Evolutionary conservation across 345 rosid species (phyloP).

Genomic region (Sisymbrium altissimum): DNA sequence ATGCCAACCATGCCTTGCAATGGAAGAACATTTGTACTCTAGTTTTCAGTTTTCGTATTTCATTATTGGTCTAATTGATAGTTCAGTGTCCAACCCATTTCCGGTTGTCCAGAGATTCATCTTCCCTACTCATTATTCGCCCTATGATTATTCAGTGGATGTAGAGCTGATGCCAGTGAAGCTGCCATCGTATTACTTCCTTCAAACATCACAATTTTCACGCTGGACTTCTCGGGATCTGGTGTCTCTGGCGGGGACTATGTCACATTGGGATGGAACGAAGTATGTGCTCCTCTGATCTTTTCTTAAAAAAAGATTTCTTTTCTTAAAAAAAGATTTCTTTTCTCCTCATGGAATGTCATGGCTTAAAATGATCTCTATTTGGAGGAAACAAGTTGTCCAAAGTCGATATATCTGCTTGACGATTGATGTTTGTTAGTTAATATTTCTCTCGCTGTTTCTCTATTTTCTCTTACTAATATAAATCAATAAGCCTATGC

Average conservation of each 20-base stretch:
- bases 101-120: not conserved
- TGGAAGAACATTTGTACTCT: too few species aligned
- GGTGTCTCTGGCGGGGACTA: slow-evolving; percentile 86
- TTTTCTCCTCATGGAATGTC: not conserved
- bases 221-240: slow-evolving; percentile 94
- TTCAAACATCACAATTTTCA: slow-evolving; percentile 83
- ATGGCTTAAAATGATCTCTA: not conserved
- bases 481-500: not conserved
- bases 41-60: not conserved
- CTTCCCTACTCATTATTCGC: not conserved
- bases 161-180: slow-evolving; percentile 39
- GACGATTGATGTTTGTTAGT: not conserved
- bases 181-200: slow-evolving; percentile 87
- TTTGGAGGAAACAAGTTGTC: not conserved
- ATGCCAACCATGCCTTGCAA: too few species aligned
- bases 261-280: slow-evolving; percentile 87
- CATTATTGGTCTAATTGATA: not conserved
- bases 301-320: not conserved
- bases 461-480: not conserved
- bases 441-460: not conserved
- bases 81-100: not conserved
- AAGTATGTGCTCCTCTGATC: slow-evolving; percentile 43
- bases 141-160: slow-evolving; percentile 27
- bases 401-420: not conserved
- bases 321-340: not conserved